Conservation (phyloP, 768 basidiomycete species). For the Tephrocybe sp. region DNA sequence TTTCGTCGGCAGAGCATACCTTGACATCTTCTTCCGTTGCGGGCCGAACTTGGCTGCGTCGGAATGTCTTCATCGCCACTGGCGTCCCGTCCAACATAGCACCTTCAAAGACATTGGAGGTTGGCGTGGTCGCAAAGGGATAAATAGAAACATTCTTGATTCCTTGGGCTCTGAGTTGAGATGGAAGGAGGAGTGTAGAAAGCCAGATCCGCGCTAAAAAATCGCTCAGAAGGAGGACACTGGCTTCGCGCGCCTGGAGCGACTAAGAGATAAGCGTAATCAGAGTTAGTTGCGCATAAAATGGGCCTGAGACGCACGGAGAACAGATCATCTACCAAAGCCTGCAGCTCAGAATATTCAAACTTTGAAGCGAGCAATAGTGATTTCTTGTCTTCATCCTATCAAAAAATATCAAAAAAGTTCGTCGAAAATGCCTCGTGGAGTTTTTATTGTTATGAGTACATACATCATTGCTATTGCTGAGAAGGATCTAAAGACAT, state of each 20-base stretch:
- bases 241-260: neutral
- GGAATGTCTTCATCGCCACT: constrained; percentile 10
- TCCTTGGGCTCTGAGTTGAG: neutral
- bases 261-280: neutral
- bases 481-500: neutral
- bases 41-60: constrained; percentile 1
- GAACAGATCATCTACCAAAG: neutral
- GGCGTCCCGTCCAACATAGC: neutral
- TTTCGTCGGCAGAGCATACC: too few relatives aligned
- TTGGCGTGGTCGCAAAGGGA: constrained; percentile 1
- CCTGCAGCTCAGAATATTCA: neutral
- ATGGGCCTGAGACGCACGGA: neutral
- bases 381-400: too few relatives aligned
- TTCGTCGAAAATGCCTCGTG: too few relatives aligned
- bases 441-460: too few relatives aligned
- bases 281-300: neutral
- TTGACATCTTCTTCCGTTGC: neutral
- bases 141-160: neutral
- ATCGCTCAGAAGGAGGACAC: neutral
- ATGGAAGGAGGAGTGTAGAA: constrained; percentile 2
- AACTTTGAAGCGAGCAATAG: neutral
- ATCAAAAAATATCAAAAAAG: too few relatives aligned
- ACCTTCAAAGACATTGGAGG: constrained; percentile 9
- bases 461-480: neutral
- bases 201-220: constrained; percentile 1